phyloP scores from a whole-genome alignment of 768 basidiomycete species.

The Hemileccinum impolitum region DNA sequence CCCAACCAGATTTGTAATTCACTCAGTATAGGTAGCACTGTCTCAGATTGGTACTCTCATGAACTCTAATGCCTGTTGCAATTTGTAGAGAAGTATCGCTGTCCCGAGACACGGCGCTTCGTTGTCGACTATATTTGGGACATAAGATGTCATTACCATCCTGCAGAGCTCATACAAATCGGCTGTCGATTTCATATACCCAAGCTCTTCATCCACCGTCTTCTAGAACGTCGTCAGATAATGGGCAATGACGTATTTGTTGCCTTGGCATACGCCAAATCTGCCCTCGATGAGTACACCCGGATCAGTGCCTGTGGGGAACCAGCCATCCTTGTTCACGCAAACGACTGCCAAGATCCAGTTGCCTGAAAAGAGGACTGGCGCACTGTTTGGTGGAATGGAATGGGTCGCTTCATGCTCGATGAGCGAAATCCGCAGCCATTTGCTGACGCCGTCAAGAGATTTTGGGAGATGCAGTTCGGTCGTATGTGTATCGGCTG shows the following conservation, averaged over 20 bases:
- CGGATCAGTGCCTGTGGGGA: not conserved
- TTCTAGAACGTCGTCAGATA: not conserved
- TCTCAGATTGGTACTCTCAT: not conserved
- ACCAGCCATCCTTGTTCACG: not conserved
- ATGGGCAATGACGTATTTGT: constrained; percentile 1
- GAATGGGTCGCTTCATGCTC: no score
- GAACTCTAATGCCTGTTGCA: not conserved
- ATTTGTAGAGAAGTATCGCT: not conserved
- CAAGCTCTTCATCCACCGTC: not conserved
- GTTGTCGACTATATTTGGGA: not conserved
- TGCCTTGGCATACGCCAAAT: not conserved
- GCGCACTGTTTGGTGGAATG: not conserved
- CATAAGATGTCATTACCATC: not conserved
- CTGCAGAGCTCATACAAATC: not conserved
- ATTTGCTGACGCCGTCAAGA: no score
- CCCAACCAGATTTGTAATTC: not conserved
- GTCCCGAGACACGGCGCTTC: not conserved
- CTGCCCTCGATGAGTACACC: not conserved
- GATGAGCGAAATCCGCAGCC: no score
- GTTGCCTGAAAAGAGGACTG: not conserved
- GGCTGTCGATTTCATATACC: not conserved
- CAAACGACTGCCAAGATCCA: not conserved
- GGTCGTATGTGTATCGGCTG: no score
- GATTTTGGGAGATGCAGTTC: no score
- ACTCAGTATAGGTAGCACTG: no score